A percentile compares a stretch with the other conserved stretches of the same genome.
phyloP scores from a whole-genome alignment of 2,329 filamentous ascomycete species.

The Sclerotinia sclerotiorum region DNA sequence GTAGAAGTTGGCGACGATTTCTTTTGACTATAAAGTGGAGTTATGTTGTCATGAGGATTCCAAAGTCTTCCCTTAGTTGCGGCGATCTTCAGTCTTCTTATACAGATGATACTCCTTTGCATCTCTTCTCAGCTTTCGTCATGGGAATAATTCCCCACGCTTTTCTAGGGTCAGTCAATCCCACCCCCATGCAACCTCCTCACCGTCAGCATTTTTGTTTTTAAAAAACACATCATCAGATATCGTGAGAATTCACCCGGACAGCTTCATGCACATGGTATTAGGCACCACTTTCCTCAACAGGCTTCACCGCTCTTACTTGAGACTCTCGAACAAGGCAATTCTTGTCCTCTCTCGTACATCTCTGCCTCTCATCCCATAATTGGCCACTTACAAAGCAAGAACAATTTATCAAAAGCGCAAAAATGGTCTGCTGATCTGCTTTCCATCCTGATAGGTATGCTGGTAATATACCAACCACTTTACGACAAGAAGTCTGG shows the following conservation, averaged over 20 bases:
- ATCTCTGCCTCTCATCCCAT: constrained; percentile 5
- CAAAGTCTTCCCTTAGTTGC: not conserved
- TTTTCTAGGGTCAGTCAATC: constrained; percentile 3
- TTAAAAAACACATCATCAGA: not conserved
- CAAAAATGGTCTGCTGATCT: constrained; percentile 15
- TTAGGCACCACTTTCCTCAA: constrained; percentile 8
- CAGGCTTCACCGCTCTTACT: constrained; percentile 19
- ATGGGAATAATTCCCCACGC: not conserved
- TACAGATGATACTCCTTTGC: not conserved
- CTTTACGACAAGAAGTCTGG: not conserved
- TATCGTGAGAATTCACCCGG: constrained; percentile 18
- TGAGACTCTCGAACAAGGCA: not conserved
- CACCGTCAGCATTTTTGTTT: not conserved
- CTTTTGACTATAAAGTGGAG: constrained; percentile 6
- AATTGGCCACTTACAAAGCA: constrained; percentile 10
- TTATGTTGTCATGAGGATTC: not conserved
- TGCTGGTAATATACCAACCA: constrained; percentile 12
- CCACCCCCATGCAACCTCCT: not conserved
- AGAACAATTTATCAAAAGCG: constrained; percentile 11
- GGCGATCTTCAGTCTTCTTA: constrained; percentile 10
- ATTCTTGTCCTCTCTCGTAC: constrained; percentile 5
- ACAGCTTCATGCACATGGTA: constrained; percentile 3
- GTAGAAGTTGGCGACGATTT: not conserved
- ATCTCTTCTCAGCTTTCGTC: not conserved
- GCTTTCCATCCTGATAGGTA: not conserved